Percentiles rank a stretch among this genome's conserved stretches.
Evolutionary conservation across 805 yeast species (phyloP).

Genomic region (Millerozyma miso): DNA sequence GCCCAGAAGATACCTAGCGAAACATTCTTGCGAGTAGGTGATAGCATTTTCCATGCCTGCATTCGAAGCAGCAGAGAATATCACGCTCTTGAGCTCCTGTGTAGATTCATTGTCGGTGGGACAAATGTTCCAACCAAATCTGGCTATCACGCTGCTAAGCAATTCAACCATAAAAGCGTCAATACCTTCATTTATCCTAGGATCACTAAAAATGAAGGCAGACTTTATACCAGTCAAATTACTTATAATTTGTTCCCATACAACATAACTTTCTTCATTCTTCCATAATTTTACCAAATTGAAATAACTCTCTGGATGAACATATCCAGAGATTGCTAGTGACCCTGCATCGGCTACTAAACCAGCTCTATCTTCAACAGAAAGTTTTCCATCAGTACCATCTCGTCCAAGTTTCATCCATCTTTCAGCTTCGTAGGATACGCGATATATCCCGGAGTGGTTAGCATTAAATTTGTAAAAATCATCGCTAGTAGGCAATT

Average conservation of each 20-base stretch:
- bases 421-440: slow-evolving; percentile 64
- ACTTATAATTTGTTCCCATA: slow-evolving; percentile 58
- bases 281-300: slow-evolving; percentile 59
- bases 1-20: slow-evolving; percentile 54
- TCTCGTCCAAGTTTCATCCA: slow-evolving; percentile 64
- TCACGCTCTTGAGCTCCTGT: slow-evolving; percentile 62
- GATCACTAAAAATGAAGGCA: slow-evolving; percentile 56
- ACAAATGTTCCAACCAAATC: slow-evolving; percentile 63
- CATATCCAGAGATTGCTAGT: slow-evolving; percentile 65
- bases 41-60: slow-evolving; percentile 46
- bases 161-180: slow-evolving; percentile 51
- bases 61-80: slow-evolving; percentile 58
- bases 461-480: slow-evolving; percentile 71
- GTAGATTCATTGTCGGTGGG: slow-evolving; percentile 53
- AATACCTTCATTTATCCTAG: slow-evolving; percentile 44
- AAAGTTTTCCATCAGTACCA: slow-evolving; percentile 52
- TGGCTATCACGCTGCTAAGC: slow-evolving; percentile 48
- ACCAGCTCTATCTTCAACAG: slow-evolving; percentile 76
- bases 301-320: slow-evolving; percentile 57
- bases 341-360: slow-evolving; percentile 77
- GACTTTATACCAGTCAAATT: slow-evolving; percentile 46
- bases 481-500: slow-evolving; percentile 34
- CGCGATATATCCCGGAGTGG: slow-evolving; percentile 72
- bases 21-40: slow-evolving; percentile 45
- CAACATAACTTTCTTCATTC: slow-evolving; percentile 56